A percentile compares a stretch with the other conserved stretches of the same genome.
Conservation (phyloP, 2,329 filamentous ascomycete species). For the Fusarium torreyae region DNA sequence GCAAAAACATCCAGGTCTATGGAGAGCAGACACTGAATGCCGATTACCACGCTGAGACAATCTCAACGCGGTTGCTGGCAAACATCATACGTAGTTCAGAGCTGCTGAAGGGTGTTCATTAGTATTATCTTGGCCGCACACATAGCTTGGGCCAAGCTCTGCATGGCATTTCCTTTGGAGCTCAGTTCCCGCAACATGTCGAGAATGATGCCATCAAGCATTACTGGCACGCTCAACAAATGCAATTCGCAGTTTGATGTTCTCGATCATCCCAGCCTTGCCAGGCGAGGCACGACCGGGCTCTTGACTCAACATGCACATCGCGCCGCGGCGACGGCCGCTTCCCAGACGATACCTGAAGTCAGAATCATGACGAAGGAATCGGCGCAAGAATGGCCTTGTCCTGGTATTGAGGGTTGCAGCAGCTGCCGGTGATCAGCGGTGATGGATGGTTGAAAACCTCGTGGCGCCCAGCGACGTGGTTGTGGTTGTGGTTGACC, state of each 20-base stretch:
- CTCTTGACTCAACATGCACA: conserved; percentile 1
- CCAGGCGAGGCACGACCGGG: not conserved
- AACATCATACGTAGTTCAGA: conserved; percentile 19
- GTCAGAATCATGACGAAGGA: conserved; percentile 22
- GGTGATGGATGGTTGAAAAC: conserved; percentile 25
- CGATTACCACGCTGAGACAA: conserved; percentile 59
- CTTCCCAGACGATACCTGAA: conserved; percentile 13
- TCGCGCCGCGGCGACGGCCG: conserved; percentile 18
- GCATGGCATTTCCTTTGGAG: conserved; percentile 8
- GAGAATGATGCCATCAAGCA: conserved; percentile 21
- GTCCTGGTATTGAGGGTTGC: conserved; percentile 34
- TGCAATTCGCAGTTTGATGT: conserved; percentile 3
- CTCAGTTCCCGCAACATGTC: not conserved
- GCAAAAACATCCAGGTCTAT: conserved; percentile 70
- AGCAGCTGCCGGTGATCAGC: conserved; percentile 42
- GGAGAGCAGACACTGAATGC: conserved; percentile 63
- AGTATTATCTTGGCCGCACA: conserved; percentile 12
- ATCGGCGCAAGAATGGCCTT: conserved; percentile 10
- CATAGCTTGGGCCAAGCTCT: conserved; percentile 1
- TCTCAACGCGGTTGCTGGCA: conserved; percentile 57
- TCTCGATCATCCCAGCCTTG: conserved; percentile 11
- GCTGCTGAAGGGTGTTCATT: conserved; percentile 16
- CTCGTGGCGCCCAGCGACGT: conserved; percentile 40
- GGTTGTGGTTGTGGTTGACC: conserved; percentile 33
- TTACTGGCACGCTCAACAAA: not conserved